Evolutionary conservation across 208 protist genomes (phyloP), one percentile per base, ranked within the genome.

Genomic region (Pavlovales sp.): DNA sequence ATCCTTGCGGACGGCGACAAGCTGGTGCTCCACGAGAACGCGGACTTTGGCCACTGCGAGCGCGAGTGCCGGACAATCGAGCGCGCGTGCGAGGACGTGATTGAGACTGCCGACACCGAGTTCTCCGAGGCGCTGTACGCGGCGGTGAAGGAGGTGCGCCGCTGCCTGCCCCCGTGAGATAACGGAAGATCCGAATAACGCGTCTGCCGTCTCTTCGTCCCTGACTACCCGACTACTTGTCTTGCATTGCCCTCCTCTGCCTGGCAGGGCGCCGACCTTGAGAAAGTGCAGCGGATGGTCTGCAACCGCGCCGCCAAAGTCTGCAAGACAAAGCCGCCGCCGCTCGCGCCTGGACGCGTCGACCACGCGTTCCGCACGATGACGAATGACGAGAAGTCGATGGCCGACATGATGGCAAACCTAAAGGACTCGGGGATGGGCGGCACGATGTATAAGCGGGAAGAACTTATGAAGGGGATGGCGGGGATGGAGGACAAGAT

Each of bases 251-350:
- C n/a, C n/a, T n/a, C n/a, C n/a, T n/a, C n/a, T n/a, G n/a, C n/a
- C n/a, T n/a, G n/a, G n/a, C n/a, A 71, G 5, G 57, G 57, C 26
- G 1, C 26, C 57, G 57, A 71, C 14, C 57, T 77, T 2, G 18
- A 32, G 76, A 32, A 85, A 47, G 83, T 87, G 57, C 83, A 87
- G 83, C 83, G 83, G 34, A 41, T 42, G 57, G 76, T 87, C 40
- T 87, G 83, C 83, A 87, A 87, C 83, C 83, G 83, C 57, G 57
- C 83, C 7, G 83, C 83, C 32, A 40, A 40, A 0, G 83, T 87
- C 39, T 87, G 83, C 83, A 87, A 87, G 71, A 87, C 42, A 39
- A 87, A 87, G 67, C 2, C 83, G 83, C 83, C 83, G 57, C 83
- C 83, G 37, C 39, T 87, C 39, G 0, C 75, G 75, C 75, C 75